Evolutionary conservation across 106 monocot species (phyloP).

Genomic region (Gastrodia elata): DNA sequence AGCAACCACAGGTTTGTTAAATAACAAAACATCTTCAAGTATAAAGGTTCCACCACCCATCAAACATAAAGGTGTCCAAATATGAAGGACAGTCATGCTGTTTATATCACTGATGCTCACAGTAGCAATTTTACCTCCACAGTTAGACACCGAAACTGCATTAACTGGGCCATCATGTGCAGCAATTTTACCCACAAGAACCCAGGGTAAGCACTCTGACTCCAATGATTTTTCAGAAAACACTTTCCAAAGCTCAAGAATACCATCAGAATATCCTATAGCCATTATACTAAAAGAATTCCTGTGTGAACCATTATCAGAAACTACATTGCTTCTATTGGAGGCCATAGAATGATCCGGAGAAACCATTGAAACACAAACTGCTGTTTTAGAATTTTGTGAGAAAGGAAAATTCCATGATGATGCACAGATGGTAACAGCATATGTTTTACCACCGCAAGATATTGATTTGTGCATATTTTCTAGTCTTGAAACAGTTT

Average conservation of each 20-base stretch:
- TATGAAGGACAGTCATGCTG: constrained; percentile 34
- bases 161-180: constrained; percentile 60
- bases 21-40: constrained; percentile 50
- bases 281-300: constrained; percentile 37
- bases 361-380: constrained; percentile 41
- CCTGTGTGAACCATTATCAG: constrained; percentile 4
- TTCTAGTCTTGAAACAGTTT: constrained; percentile 7
- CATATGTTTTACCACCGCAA: constrained; percentile 27
- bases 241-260: constrained; percentile 79
- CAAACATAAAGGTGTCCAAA: constrained; percentile 64
- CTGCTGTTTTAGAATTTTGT: constrained; percentile 21
- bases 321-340: constrained; percentile 11
- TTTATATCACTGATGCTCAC: constrained; percentile 21
- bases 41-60: constrained; percentile 63
- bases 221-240: constrained; percentile 19
- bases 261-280: constrained; percentile 78
- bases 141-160: constrained; percentile 54
- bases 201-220: constrained; percentile 35
- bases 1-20: constrained; percentile 41
- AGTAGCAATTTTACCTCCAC: constrained; percentile 67
- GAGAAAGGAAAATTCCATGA: constrained; percentile 40
- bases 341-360: constrained; percentile 19
- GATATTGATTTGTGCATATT: constrained; percentile 10
- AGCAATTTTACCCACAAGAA: constrained; percentile 61
- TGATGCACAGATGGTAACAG: constrained; percentile 18